Evolutionary conservation across 2,329 filamentous ascomycete species (phyloP).

Genomic region (Diplocarpon rosae): DNA sequence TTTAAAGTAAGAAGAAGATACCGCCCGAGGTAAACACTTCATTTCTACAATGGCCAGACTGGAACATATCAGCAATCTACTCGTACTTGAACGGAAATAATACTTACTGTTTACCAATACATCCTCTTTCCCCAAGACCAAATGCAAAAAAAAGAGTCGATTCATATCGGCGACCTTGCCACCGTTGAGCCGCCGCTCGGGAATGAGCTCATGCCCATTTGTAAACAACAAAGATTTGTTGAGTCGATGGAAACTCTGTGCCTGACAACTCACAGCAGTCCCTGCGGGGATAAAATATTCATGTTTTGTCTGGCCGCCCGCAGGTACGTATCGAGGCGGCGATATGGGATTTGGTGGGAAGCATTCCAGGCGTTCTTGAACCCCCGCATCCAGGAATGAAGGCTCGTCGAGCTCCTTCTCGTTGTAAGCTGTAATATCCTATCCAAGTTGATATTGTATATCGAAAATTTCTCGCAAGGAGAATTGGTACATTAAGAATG

Average conservation of each 20-base stretch:
- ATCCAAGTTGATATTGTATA: slow-evolving; percentile 41
- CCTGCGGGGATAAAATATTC: slow-evolving; percentile 41
- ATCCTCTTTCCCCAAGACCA: slow-evolving; percentile 52
- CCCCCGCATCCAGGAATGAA: slow-evolving; percentile 49
- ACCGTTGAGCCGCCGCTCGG: slow-evolving; percentile 70
- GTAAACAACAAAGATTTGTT: slow-evolving; percentile 63
- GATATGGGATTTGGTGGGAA: slow-evolving; percentile 58
- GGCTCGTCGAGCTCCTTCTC: slow-evolving; percentile 36
- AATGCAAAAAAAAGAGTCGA: slow-evolving; percentile 57
- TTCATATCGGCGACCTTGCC: slow-evolving; percentile 63
- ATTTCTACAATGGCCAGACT: slow-evolving; percentile 56
- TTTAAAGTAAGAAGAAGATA: slow-evolving; percentile 47
- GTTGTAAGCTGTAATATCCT: slow-evolving; percentile 38
- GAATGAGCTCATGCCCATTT: slow-evolving; percentile 65
- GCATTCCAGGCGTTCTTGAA: slow-evolving; percentile 50
- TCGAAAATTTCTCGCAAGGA: slow-evolving; percentile 44
- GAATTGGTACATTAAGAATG: slow-evolving; percentile 61
- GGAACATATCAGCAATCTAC: neutral
- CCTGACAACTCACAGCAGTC: slow-evolving; percentile 49
- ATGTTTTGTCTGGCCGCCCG: slow-evolving; percentile 43
- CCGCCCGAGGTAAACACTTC: slow-evolving; percentile 51
- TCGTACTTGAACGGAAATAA: neutral
- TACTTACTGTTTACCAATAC: slow-evolving; percentile 56
- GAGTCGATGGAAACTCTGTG: slow-evolving; percentile 48
- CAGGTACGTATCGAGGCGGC: slow-evolving; percentile 47